Base-by-base conservation (phyloP, 345 rosid species). In the Brassica rapa region DNA sequence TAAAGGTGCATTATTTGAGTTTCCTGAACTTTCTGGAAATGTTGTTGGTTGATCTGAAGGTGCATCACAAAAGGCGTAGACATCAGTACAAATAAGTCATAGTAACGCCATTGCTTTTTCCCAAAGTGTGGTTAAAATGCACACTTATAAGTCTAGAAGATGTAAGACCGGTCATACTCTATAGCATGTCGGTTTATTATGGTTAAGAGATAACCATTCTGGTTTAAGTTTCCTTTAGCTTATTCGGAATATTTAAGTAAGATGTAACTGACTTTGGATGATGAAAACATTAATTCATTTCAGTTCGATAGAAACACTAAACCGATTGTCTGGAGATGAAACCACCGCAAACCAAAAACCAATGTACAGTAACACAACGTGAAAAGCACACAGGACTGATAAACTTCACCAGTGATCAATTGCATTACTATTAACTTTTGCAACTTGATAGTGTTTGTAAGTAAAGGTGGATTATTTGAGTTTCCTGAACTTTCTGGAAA, bases 401-500 rank as follows among this genome's bases (percentile, higher is more conserved):
- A 75, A 21, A 78, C 56, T 74, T 84, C 87, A 82, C 67, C 72
- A 8, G 71, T 27, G 25, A 71, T 69, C 62, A 66, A 71, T 27
- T 79, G 87, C 74, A 79, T 11, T 32, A 70, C 24, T 39, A 76
- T 35, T 82, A 82, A 71, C 46, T 11, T 39, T 39, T 39, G 12
- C 10, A 39, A 9, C 53, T 46, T 46, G 53, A 4, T 46, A 46
- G 53, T 46, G 53, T 46, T 15, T 46, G 15, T 46, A 19, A 66
- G 78, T 37, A 83, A 72, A 14, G 69, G 87, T n/a, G 74, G 90
- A 19, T 87, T 86, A 29, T 84, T 88, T 66, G 78, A 69, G 62
- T 70, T 77, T 62, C 84, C 94, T 5, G 89, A 86, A 56, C 88
- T 83, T 80, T 86, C 91, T 8, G 86, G 86, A 75, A 82, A 73